Evolutionary conservation across 192 early-diverging fungal species (phyloP), one percentile per base, ranked within the genome.

Genomic region (Coemansia interrupta): DNA sequence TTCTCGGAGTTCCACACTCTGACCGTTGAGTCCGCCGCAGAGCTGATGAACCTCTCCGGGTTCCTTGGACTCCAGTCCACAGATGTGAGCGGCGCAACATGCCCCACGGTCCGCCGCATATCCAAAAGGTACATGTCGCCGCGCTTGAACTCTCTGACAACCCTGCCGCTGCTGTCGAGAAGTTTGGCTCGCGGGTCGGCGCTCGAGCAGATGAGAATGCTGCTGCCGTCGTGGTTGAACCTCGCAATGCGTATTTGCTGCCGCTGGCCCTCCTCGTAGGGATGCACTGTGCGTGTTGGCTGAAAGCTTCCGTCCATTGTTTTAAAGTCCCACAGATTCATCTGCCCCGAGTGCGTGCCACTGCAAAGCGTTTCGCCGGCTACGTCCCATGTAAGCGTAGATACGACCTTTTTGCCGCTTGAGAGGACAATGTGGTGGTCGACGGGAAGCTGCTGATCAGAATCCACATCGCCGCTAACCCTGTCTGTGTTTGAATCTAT

Each of bases 101-200:
- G 96, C 9, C 96, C 96, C 59, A 69, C 83, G 36, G 91, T 93
- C 36, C 90, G 67, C 15, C 92, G 81, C 73, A 91, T 78, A 63
- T 98, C 96, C 11, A 88, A 81, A 32, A 98, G 86, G 63, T 98
- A 98, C 57, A 90, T 90, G 66, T 98, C 96, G 24, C 96, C 96
- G 58, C 94, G 94, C 54, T 83, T 77, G 50, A 83, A 93, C 59
- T 93, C 89, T 11, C 75, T 73, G 39, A 93, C 57, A 38, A 84
- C 68, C n/a, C 80, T 51, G 0, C 96, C 96, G 65, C 91, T 89
- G 3, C 86, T 83, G 55, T 90, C 85, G 55, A 86, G 92, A 13
- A 98, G 61, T 61, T 89, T 89, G 10, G 87, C 79, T 49, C 87
- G 82, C 10, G 87, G 78, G 17, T 84, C 81, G 36, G 86, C 85